phyloP scores from a whole-genome alignment of 78 protist genomes.

The Carpediemonas membranifera region DNA sequence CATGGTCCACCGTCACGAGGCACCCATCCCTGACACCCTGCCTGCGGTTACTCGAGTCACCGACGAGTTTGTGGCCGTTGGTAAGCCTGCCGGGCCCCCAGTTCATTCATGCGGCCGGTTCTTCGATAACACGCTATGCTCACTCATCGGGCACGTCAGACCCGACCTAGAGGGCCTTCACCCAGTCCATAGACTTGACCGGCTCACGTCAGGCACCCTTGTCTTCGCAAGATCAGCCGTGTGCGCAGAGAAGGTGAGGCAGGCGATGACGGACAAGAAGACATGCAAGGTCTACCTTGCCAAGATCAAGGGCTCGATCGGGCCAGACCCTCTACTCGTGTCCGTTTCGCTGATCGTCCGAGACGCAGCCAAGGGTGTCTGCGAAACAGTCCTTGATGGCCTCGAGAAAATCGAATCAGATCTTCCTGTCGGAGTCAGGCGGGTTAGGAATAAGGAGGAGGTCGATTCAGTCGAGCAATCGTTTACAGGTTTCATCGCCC shows the following conservation, averaged over 20 bases:
- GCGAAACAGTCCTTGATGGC: no score
- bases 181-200: slow-evolving; percentile 59
- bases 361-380: no score
- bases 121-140: slow-evolving; percentile 47
- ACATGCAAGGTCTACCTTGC: slow-evolving; percentile 57
- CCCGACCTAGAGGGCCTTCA: not conserved
- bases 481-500: no score
- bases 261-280: not conserved
- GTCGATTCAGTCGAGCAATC: no score
- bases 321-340: no score
- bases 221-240: slow-evolving; percentile 38
- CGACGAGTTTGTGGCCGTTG: slow-evolving; percentile 54
- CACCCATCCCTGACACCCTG: slow-evolving; percentile 39
- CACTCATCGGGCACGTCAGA: slow-evolving; percentile 25
- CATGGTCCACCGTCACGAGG: slow-evolving; percentile 68
- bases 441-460: no score
- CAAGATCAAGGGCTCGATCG: no score
- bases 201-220: slow-evolving; percentile 60
- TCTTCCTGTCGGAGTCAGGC: no score
- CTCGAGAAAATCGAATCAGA: no score
- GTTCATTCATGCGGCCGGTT: slow-evolving; percentile 49
- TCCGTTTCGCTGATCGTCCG: no score
- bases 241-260: slow-evolving; percentile 23
- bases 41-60: slow-evolving; percentile 17
- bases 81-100: slow-evolving; percentile 63